Evolutionary conservation across 345 rosid genomes (phyloP), one percentile per base, ranked within the genome.

Genomic region (Crucihimalaya himalaica): DNA sequence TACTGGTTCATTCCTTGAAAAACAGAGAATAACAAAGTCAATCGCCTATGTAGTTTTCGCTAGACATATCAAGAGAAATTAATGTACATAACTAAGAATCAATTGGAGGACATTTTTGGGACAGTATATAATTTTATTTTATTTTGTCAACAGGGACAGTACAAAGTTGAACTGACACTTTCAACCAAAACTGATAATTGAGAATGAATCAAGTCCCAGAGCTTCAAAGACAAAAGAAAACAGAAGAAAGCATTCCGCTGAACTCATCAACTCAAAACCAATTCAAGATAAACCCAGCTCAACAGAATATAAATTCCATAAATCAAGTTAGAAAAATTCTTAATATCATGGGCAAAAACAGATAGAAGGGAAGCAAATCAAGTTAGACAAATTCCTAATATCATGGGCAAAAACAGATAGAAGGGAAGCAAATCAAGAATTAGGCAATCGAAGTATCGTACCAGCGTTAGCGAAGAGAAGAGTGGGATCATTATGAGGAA

Each of bases 381-480:
- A 18, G 31, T 18, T 4, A 4, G 10, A n/a, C 25, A 47, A 65
- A 66, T 25, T 18, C 19, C 25, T 2, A 70, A 29, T 53, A 37
- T 52, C 34, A 57, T 64, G 42, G 43, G 28, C 0, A 21, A 16
- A 28, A 65, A 25, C 42, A 34, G 16, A 31, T 39, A 27, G 2
- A 53, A 19, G 28, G 7, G 14, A 29, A 18, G 27, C 21, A 21
- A 28, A 47, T 23, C 13, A 32, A 43, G 12, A 31, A 2, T 8
- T 29, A 3, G 4, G 68, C 15, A 53, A 39, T n/a, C 54, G 31
- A 32, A 45, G 11, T 23, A 13, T 0, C 20, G 57, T 87, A 95
- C 98, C 98, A 23, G 97, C 99, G 74, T 95, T 95, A 27, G 92
- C 96, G 57, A 95, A 95, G 63, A 95, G 86, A 51, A 95, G 94